Base-by-base conservation (phyloP, 768 basidiomycete genomes). In the Porphyrellus cyaneotinctus region DNA sequence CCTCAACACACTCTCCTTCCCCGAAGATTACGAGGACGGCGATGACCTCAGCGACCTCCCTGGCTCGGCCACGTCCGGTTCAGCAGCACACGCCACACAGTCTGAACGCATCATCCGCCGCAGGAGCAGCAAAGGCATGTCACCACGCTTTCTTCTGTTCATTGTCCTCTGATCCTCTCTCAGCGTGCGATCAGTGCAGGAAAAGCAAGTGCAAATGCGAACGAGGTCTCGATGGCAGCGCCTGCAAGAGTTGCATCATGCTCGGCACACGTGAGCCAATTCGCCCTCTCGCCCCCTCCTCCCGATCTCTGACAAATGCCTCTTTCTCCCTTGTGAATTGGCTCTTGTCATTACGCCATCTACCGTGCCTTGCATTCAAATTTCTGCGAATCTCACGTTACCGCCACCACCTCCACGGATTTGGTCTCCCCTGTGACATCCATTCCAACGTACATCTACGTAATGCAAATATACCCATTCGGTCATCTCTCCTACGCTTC, bases 151-250 rank as follows among this genome's bases (percentile, higher is more conserved):
- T 8, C 51, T 30, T 24, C 31, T 23, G 11, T 26, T 6, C 17
- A 22, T 14, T 1, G 5, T 30, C 20, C n/a, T 11, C 55, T 51
- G 22, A 57, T 38, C 15, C 42, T 33, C 37, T 26, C 7, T 15
- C 58, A 87, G 89, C 91, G 22, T 93, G 90, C 72, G 90, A 92
- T 70, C 88, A 91, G 63, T 92, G 91, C 68, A 81, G 90, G 51
- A 92, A 92, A 69, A 87, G 84, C 63, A 91, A 91, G 64, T 92
- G 91, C 75, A 91, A 91, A 71, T 92, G 91, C 69, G 91, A 91
- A 70, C 82, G 87, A 32, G 55, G 79, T 11, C 70, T 72, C 13
- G 74, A 78, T 32, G 77, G 73, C 35, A 80, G 85, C 53, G 81
- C 84, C 18, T 93, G 90, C 72, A 84, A 85, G 64, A 88, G 81